These are phyloP conservation scores for Mortierella sp. DNA, from an alignment of 371 early-diverging fungal species.

Conservation along the genomic window DNA sequence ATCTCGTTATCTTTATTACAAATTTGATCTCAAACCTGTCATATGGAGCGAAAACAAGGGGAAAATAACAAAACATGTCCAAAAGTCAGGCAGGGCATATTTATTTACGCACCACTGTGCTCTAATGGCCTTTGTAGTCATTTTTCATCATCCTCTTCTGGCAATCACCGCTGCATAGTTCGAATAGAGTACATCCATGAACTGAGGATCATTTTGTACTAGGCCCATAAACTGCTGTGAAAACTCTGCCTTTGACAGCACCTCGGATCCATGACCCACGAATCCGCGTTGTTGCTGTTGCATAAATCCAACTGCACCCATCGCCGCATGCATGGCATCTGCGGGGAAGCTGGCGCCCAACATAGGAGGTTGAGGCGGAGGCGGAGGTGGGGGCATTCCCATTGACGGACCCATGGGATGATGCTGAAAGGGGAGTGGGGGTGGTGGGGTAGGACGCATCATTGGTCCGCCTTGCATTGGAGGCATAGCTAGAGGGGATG, in stretches of 20 bases:
- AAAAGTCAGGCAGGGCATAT: not conserved
- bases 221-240: conserved; percentile 33
- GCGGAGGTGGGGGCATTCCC: conserved; percentile 43
- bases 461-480: conserved; percentile 33
- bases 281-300: conserved; percentile 48
- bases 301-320: conserved; percentile 55
- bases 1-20: too few relatives aligned
- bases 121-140: not conserved
- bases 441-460: conserved; percentile 41
- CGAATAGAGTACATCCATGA: conserved; percentile 54
- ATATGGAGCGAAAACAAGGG: too few relatives aligned
- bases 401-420: conserved; percentile 25
- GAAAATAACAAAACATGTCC: not conserved
- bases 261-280: conserved; percentile 22
- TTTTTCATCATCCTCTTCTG: conserved; percentile 22
- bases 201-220: conserved; percentile 48
- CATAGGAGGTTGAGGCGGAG: conserved; percentile 20
- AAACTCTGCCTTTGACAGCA: conserved; percentile 49
- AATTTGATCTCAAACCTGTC: too few relatives aligned
- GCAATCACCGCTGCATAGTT: conserved; percentile 50
- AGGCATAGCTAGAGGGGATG: conserved; percentile 55
- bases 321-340: conserved; percentile 55
- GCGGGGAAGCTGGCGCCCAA: conserved; percentile 35
- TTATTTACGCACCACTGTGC: not conserved
- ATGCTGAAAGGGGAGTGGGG: conserved; percentile 38